Evolutionary conservation across 352 stramenopile species (phyloP), one percentile per base, ranked within the genome.

Genomic region (Blastocystis sp.): DNA sequence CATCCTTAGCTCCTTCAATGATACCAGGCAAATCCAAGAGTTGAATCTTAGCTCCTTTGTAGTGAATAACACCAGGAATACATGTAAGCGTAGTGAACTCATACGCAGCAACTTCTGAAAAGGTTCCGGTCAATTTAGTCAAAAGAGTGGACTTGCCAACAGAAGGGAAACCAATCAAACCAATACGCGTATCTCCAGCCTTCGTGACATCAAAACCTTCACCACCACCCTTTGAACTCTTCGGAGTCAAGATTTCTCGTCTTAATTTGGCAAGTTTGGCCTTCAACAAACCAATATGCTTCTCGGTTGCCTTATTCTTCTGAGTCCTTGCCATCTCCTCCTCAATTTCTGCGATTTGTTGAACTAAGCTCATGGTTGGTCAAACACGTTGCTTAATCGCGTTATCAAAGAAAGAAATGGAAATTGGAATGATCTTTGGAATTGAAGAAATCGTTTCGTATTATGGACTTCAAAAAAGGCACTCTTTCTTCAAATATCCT

Each of bases 291-390:
- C 95, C 96, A 88, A 98, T 90, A 80, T 98, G 96, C 91, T 97
- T 98, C 91, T 98, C 97, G 0, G 96, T 99, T 57, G 96, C 96
- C 91, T 99, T 99, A 91, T 99, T 99, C 92, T 98, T 99, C 92
- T 99, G 96, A 43, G 75, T 86, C 16, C 61, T 78, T 6, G 75
- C 75, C 75, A 86, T 86, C 61, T 86, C 75, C 35, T 71, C 75
- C 61, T 86, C 75, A 77, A 86, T 86, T 21, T 86, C 75, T 6
- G 75, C 75, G 42, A 86, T 86, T 49, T 86, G 75, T 49, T 86
- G 75, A 58, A 86, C 75, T 29, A 86, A 52, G 73, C 75, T 86
- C 75, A 86, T 86, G n/a, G 35, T 86, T 19, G n/a, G 14, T 69
- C 19, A 71, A 42, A 74, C n/a, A n/a, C 19, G 46, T 7, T 42